Evolutionary conservation across 805 yeast species (phyloP).

Genomic region (Candida namnaoensis): DNA sequence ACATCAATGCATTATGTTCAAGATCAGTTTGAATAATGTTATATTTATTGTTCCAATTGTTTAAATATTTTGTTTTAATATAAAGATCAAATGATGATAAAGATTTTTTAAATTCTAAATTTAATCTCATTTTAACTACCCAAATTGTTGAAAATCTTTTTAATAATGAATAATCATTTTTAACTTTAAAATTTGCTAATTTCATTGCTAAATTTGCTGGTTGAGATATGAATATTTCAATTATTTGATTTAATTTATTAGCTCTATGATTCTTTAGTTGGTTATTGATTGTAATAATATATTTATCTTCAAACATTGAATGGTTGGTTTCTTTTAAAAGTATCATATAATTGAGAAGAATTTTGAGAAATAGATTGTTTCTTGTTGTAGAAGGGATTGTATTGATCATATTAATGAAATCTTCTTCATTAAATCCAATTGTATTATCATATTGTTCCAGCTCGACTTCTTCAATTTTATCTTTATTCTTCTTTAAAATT

Average conservation of each 20-base stretch:
- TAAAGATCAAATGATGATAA: constrained; percentile 10
- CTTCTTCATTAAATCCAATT: background rate
- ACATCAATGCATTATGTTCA: constrained; percentile 11
- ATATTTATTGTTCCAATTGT: constrained; percentile 5
- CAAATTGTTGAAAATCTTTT: constrained; percentile 7
- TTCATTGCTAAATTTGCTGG: constrained; percentile 18
- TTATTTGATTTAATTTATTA: constrained; percentile 8
- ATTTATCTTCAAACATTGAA: constrained; percentile 7
- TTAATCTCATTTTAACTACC: constrained; percentile 12
- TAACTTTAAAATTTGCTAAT: constrained; percentile 11
- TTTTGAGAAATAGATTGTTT: constrained; percentile 9
- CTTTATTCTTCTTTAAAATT: constrained; percentile 3
- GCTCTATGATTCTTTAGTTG: constrained; percentile 5
- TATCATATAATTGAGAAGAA: constrained; percentile 8
- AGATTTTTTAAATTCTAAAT: constrained; percentile 8
- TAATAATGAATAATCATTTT: constrained; percentile 4
- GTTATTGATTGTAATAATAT: constrained; percentile 14
- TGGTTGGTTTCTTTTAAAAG: constrained; percentile 6
- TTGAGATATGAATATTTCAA: constrained; percentile 10
- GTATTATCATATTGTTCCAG: background rate
- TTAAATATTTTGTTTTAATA: constrained; percentile 7
- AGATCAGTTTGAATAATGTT: constrained; percentile 9
- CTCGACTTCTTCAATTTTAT: background rate
- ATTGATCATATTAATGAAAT: constrained; percentile 2
- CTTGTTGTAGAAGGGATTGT: constrained; percentile 4